Evolutionary conservation across 192 early-diverging fungal genomes (phyloP), one percentile per base, ranked within the genome.

Genomic region (Coemansia guatemalensis): DNA sequence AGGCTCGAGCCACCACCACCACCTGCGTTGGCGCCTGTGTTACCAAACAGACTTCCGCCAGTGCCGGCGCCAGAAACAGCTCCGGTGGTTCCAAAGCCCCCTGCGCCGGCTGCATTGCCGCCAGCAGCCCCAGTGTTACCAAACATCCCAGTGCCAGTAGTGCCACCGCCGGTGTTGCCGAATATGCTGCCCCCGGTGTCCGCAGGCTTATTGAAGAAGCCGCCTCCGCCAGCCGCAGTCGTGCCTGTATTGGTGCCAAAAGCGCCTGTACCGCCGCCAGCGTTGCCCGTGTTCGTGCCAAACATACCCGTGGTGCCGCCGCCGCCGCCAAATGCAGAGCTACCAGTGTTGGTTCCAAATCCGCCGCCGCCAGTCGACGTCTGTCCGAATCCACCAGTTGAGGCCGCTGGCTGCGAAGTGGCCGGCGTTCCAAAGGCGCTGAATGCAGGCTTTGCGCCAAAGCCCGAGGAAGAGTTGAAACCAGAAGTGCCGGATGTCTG

Each of bases 31-130:
- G 65, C 48, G 0, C 62, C 64, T 82, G 70, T 44, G 7, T 52
- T 56, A 20, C 74, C 82, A 77, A 75, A 82, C 62, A 73, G 78
- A 3, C 76, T n/a, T 33, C 74, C 74, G 21, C 75, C 71, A 9
- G 75, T 78, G 54, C 60, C 68, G 67, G 21, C 74, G 50, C 32
- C 56, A 6, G 64, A 54, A 2, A 55, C 48, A 1, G 52, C 26
- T 1, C 44, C 27, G 3, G 44, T 23, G 14, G 54, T 47, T 22
- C 58, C 32, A 22, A 48, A 53, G 33, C 54, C 59, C 29, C 78
- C 74, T 23, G 76, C 73, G 4, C 74, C 39, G 14, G 14, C 39
- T 17, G 2, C 44, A 17, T 67, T 68, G 5, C 58, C 78, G 24
- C 25, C 64, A 17, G 21, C 56, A 53, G 41, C 44, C 41, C 66